These are phyloP conservation scores for Cordia subcordata DNA, from an alignment of 257 asterid species.

Conservation along the genomic window DNA sequence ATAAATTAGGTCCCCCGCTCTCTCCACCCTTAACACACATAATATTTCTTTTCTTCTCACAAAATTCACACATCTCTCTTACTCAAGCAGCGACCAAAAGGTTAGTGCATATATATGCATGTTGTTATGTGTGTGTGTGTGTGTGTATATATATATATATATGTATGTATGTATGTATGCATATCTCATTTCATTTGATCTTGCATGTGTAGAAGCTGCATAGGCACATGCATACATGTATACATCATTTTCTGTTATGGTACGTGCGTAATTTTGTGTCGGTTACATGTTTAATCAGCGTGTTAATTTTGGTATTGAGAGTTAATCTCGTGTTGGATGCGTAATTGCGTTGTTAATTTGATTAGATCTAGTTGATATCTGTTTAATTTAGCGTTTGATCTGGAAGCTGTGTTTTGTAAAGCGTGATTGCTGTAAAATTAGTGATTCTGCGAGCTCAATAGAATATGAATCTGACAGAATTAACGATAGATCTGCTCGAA, in stretches of 20 bases:
- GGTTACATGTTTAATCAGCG: too few relatives aligned
- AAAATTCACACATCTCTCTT: constrained; percentile 2
- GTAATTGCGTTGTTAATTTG: not conserved
- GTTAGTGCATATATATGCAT: too few relatives aligned
- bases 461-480: not conserved
- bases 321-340: not conserved
- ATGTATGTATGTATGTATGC: too few relatives aligned
- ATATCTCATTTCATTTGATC: too few relatives aligned
- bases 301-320: too few relatives aligned
- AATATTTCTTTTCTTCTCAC: constrained; percentile 11
- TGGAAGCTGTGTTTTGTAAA: not conserved
- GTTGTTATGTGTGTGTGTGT: too few relatives aligned
- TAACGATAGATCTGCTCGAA: constrained; percentile 10
- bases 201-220: too few relatives aligned
- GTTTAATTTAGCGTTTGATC: constrained; percentile 9
- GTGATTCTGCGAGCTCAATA: not conserved
- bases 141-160: too few relatives aligned
- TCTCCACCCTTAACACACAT: constrained; percentile 1
- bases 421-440: not conserved
- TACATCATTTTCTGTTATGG: too few relatives aligned
- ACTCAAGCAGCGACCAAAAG: constrained; percentile 5
- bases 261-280: too few relatives aligned
- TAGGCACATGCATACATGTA: too few relatives aligned
- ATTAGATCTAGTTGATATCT: constrained; percentile 15
- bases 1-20: constrained; percentile 26